Evolutionary conservation across 164 flowering plant species (phyloP), one percentile per base, ranked within the genome.

Genomic region (Santalum album): DNA sequence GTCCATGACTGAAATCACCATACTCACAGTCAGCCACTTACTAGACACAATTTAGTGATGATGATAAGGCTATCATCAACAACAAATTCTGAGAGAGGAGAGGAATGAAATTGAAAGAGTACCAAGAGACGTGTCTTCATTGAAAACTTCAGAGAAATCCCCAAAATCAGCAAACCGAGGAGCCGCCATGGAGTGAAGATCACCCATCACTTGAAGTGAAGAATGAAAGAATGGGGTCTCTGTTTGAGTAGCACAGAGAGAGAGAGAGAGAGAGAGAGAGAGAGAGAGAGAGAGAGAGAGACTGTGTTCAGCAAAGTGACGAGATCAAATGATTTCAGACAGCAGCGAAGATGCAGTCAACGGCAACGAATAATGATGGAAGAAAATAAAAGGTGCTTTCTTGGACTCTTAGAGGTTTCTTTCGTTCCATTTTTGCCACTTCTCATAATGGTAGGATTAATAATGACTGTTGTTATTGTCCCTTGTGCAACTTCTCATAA

Each of bases 41-140:
- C n/a, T n/a, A n/a, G n/a, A n/a, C n/a, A n/a, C n/a, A n/a, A n/a
- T n/a, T n/a, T n/a, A n/a, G n/a, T n/a, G n/a, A n/a, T n/a, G n/a
- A n/a, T n/a, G n/a, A n/a, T n/a, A n/a, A n/a, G n/a, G n/a, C n/a
- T n/a, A n/a, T n/a, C n/a, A n/a, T n/a, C n/a, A n/a, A n/a, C n/a
- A n/a, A n/a, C n/a, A n/a, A n/a, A n/a, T n/a, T n/a, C n/a, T n/a
- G n/a, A n/a, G n/a, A n/a, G n/a, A n/a, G n/a, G n/a, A n/a, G n/a
- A n/a, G n/a, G n/a, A n/a, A n/a, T n/a, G n/a, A n/a, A n/a, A n/a
- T n/a, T n/a, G 39, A 29, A 39, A 22, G 52, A 16, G 50, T 68
- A 78, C 76, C 71, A 43, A 67, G 62, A 60, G 79, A 77, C 68
- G 75, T 67, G 77, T 78, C 85, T 66, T 78, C 61, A 66, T 77